Percentiles rank a stretch among this genome's conserved stretches.
phyloP scores from a whole-genome alignment of 148 eudicot species.

The Dianthus caryophyllus region DNA sequence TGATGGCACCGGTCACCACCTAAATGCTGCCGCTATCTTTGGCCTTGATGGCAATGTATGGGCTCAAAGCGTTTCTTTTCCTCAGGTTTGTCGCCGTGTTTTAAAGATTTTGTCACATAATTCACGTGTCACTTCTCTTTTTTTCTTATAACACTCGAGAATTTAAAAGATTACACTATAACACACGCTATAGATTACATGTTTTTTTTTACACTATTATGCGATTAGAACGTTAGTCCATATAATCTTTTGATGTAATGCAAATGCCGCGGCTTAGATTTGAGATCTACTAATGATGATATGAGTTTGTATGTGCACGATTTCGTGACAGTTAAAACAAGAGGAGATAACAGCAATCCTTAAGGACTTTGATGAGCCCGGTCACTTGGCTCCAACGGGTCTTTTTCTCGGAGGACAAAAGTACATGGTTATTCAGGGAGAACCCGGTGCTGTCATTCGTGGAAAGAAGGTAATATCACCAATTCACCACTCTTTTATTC shows the following conservation, averaged over 20 bases:
- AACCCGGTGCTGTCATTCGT: slow-evolving; percentile 67
- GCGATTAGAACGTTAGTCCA: too few species aligned
- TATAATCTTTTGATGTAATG: too few species aligned
- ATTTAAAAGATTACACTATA: too few species aligned
- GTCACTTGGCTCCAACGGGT: slow-evolving; percentile 68
- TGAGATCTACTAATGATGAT: not conserved
- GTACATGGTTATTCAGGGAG: slow-evolving; percentile 78
- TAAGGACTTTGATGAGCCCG: slow-evolving; percentile 55
- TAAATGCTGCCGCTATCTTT: slow-evolving; percentile 42
- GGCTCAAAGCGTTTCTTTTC: slow-evolving; percentile 48
- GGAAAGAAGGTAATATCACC: slow-evolving; percentile 57
- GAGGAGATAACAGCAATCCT: slow-evolving; percentile 44
- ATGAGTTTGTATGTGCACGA: too few species aligned
- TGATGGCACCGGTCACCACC: slow-evolving; percentile 39
- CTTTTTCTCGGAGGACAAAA: slow-evolving; percentile 55
- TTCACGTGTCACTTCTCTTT: not conserved
- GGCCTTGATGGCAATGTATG: slow-evolving; percentile 47
- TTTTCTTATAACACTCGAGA: too few species aligned
- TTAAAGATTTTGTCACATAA: not conserved
- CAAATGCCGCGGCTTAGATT: too few species aligned
- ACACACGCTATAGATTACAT: too few species aligned
- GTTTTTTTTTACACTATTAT: too few species aligned
- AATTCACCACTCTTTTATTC: too few species aligned
- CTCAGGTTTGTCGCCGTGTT: slow-evolving; percentile 29
- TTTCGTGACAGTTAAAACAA: slow-evolving; percentile 38